Evolutionary conservation across 768 basidiomycete species (phyloP), one percentile per base, ranked within the genome.

Genomic region (Hygrophorus russula): DNA sequence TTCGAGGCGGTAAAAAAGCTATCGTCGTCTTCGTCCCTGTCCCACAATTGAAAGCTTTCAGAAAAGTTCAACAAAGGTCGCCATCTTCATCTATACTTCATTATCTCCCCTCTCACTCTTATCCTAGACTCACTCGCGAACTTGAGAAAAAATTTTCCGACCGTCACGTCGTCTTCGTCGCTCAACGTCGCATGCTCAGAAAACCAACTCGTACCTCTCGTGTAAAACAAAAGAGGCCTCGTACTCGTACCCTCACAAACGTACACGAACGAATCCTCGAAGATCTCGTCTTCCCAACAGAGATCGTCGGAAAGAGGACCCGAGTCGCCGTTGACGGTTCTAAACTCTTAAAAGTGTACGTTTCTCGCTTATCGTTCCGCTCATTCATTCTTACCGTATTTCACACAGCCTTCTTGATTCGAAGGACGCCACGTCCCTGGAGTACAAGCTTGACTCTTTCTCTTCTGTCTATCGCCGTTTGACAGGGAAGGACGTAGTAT

Each of bases 81-180:
- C 12, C 13, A 4, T 37, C 4, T 37, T 18, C 17, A 29, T 36
- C 44, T 42, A 34, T 42, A 41, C 47, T 45, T 48, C 28, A 45
- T 3, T 9, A n/a, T 5, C 14, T 3, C 3, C 3, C 18, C 11
- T 10, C 13, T n/a, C 31, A n/a, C n/a, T n/a, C n/a, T n/a, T n/a
- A n/a, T n/a, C n/a, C n/a, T n/a, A 98, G 94, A 65, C 84, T 98
- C 61, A 97, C 94, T 49, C 84, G 94, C 43, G 94, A 98, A 64
- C 78, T 99, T 59, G 96, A 99, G 80, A 99, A 99, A 80, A 99
- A 99, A 70, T 97, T 99, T 73, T 90, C 96, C 36, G 96, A 98
- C 71, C 82, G 92, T 62, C 93, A 98, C 69, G 91, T 99, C 63
- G 89, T 99, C 46, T 98, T 99, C 65, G 80, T 98, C 63, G 96